Conservation (phyloP, 2,329 filamentous ascomycete genomes). For the Chaetomiaceae sp. region DNA sequence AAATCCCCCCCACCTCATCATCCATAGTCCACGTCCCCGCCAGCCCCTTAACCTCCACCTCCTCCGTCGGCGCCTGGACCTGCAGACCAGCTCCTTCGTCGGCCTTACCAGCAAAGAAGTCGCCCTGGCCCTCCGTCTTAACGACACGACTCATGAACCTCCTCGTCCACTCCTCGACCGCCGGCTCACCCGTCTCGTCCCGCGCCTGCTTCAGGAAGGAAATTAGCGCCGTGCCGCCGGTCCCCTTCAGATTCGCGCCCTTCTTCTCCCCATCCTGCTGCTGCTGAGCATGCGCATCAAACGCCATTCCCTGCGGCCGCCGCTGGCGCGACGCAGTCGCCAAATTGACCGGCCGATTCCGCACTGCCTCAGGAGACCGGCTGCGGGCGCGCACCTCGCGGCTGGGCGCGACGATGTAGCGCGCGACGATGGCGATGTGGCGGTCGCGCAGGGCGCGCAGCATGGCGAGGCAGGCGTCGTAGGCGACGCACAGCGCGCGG, state of each 20-base stretch:
- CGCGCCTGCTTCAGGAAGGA: constrained; percentile 94
- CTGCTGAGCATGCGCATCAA: constrained; percentile 21
- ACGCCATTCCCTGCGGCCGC: constrained; percentile 29
- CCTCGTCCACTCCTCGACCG: constrained; percentile 61
- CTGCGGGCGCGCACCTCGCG: constrained; percentile 65
- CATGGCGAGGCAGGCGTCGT: constrained; percentile 79
- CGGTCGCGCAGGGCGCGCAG: constrained; percentile 71
- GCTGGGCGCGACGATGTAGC: constrained; percentile 89
- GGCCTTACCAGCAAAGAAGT: constrained; percentile 53
- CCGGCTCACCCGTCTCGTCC: constrained; percentile 91
- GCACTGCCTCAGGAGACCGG: constrained; percentile 47
- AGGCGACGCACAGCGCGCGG: constrained; percentile 66
- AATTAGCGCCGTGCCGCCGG: constrained; percentile 88
- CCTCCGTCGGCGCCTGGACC: constrained; percentile 31
- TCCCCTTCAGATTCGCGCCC: constrained; percentile 71
- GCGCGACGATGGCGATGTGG: constrained; percentile 91
- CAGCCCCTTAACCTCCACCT: constrained; percentile 56
- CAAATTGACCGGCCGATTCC: constrained; percentile 52
- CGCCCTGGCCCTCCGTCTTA: constrained; percentile 43
- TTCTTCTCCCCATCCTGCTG: constrained; percentile 31
- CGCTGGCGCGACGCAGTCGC: constrained; percentile 52
- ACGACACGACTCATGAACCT: constrained; percentile 51
- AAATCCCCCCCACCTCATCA: constrained; percentile 64
- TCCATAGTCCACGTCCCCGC: constrained; percentile 87
- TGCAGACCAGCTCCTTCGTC: constrained; percentile 36